Percentiles rank a stretch among this genome's conserved stretches.
phyloP scores from a whole-genome alignment of 108 stramenopile species.

The Mayamaea pseudoterrestris region DNA sequence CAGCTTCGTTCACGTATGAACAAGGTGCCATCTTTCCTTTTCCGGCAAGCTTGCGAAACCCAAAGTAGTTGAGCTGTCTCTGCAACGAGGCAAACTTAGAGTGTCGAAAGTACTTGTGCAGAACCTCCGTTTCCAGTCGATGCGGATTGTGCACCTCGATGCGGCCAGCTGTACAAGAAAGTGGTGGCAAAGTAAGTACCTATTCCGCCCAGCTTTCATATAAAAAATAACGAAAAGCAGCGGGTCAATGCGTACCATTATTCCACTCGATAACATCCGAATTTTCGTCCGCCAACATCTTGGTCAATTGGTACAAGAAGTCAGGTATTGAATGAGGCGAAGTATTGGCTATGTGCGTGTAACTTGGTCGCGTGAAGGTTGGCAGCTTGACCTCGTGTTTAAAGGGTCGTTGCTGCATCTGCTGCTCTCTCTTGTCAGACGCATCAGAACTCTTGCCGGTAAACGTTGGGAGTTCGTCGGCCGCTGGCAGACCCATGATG shows the following conservation, averaged over 20 bases:
- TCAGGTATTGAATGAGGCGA: no score
- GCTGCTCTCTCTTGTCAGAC: no score
- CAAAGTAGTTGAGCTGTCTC: conserved; percentile 86
- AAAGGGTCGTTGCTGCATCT: no score
- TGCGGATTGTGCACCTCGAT: conserved; percentile 74
- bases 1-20: conserved; percentile 82
- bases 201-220: neutral
- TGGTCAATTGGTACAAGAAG: conserved; percentile 77
- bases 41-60: conserved; percentile 84
- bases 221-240: neutral
- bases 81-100: conserved; percentile 83
- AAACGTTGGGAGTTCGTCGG: no score
- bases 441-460: no score
- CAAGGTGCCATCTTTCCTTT: conserved; percentile 91
- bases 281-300: conserved; percentile 82
- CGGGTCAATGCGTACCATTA: no score
- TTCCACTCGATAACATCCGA: conserved; percentile 74
- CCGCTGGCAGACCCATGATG: no score
- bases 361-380: no score
- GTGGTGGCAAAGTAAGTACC: neutral
- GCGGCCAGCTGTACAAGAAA: conserved; percentile 19
- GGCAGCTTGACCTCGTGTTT: no score
- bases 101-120: conserved; percentile 67
- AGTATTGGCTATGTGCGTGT: no score
- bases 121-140: conserved; percentile 54